Percentiles rank a stretch among this genome's conserved stretches.
Conservation (phyloP, 179 eudicot genomes). For the Carnegiea gigantea region DNA sequence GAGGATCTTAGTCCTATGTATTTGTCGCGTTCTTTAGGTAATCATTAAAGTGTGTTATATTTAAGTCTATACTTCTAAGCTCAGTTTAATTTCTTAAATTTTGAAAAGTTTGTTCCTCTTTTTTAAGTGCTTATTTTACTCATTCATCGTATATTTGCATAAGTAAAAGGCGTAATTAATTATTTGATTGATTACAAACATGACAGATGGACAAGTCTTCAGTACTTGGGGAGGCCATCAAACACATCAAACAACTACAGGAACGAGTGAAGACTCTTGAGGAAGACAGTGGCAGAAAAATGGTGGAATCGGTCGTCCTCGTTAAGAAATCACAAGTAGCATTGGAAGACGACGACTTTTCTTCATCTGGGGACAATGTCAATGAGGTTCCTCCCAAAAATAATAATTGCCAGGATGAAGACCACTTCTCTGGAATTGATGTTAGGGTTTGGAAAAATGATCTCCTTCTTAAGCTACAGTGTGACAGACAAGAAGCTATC, state of each 20-base stretch:
- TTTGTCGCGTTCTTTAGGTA: no score
- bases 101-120: background rate
- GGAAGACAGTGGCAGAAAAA: background rate
- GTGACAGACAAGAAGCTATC: constrained; percentile 3
- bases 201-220: constrained; percentile 23
- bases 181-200: no score
- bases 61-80: no score
- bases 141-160: background rate
- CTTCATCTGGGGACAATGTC: background rate
- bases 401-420: background rate
- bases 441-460: background rate
- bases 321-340: background rate
- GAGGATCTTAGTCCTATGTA: no score
- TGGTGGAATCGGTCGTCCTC: background rate
- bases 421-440: background rate
- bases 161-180: no score
- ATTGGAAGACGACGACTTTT: background rate
- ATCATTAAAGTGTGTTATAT: no score
- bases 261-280: constrained; percentile 16
- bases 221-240: constrained; percentile 19
- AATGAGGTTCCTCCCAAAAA: background rate
- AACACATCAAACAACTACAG: constrained; percentile 7
- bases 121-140: background rate
- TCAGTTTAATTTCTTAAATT: no score
- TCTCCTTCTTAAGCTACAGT: constrained; percentile 7